Evolutionary conservation across 148 eudicot species (phyloP).

Genomic region (Cornus florida): DNA sequence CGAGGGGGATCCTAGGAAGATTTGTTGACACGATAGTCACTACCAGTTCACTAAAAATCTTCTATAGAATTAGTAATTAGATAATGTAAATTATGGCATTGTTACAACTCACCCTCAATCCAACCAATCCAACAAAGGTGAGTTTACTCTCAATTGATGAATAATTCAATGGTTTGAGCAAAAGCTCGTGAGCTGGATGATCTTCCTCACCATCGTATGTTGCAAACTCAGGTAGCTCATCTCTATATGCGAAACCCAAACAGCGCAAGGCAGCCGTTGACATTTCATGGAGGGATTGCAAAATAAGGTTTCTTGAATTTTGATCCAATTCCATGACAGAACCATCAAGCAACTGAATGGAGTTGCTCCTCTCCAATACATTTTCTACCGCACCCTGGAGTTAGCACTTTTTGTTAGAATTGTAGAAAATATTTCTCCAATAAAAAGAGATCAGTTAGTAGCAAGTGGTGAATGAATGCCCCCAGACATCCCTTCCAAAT

Average conservation of each 20-base stretch:
- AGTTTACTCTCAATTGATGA: constrained; percentile 28
- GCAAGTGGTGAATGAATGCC: too few relatives aligned
- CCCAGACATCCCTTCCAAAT: too few relatives aligned
- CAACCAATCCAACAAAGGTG: constrained; percentile 33
- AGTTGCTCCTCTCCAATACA: constrained; percentile 27
- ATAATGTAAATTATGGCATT: too few relatives aligned
- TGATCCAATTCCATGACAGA: constrained; percentile 28
- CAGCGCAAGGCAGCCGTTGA: constrained; percentile 29
- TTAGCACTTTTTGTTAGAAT: not conserved
- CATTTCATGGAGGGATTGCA: constrained; percentile 19
- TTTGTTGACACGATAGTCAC: not conserved
- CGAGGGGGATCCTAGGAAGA: constrained; percentile 51
- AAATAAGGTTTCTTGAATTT: constrained; percentile 10
- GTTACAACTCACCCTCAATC: constrained; percentile 23
- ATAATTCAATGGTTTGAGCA: constrained; percentile 30
- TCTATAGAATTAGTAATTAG: too few relatives aligned
- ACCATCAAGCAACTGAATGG: constrained; percentile 30
- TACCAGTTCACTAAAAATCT: not conserved
- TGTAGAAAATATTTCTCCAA: not conserved
- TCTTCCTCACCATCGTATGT: constrained; percentile 32
- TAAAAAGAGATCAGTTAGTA: not conserved
- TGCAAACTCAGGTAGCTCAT: constrained; percentile 24
- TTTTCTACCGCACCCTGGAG: constrained; percentile 33
- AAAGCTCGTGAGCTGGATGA: constrained; percentile 29
- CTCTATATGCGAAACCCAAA: constrained; percentile 32